Evolutionary conservation across 352 stramenopile genomes (phyloP), one percentile per base, ranked within the genome.

Genomic region (Pythium aristosporum): DNA sequence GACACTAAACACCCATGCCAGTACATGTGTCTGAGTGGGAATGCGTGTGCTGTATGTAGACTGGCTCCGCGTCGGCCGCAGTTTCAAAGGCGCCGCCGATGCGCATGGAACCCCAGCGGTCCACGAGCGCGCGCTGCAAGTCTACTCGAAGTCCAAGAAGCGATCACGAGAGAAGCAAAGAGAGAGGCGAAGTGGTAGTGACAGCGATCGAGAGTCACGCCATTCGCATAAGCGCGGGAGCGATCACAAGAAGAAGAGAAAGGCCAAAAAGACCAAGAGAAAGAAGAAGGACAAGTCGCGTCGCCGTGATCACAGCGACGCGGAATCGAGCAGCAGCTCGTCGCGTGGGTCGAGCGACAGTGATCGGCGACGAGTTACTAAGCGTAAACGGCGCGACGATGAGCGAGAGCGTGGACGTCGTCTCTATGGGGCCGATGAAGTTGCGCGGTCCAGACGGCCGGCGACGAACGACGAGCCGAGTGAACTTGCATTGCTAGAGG

Each of bases 51-150:
- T 47, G 15, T 32, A 44, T n/a, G 10, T 58, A 87, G 79, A 80
- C 54, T 88, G 79, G 79, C 69, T 88, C 34, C 73, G 62, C 1
- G 63, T 73, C 7, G 73, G 69, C n/a, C 50, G 56, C 9, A 77
- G 69, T 48, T 80, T 77, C 50, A 67, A 68, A 25, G 25, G 13
- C 25, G 30, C 5, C 4, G 18, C 51, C 18, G 23, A 3, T 39
- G 12, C 37, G 43, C 3, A 16, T 5, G 30, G 20, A 2, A 37
- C 10, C 1, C 28, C 28, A 9, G 23, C 34, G 30, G 39, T 61
- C 5, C 25, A 62, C 25, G 63, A 46, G 51, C 62, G 63, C 8
- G 62, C 61, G 39, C 43, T 74, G 21, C 52, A 68, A 60, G 66
- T 82, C 37, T 80, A 82, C 58, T 74, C 67, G 37, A 68, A 66